Evolutionary conservation across 176 grass and related monocot species (phyloP).

Genomic region (Urochloa ruziziensis): DNA sequence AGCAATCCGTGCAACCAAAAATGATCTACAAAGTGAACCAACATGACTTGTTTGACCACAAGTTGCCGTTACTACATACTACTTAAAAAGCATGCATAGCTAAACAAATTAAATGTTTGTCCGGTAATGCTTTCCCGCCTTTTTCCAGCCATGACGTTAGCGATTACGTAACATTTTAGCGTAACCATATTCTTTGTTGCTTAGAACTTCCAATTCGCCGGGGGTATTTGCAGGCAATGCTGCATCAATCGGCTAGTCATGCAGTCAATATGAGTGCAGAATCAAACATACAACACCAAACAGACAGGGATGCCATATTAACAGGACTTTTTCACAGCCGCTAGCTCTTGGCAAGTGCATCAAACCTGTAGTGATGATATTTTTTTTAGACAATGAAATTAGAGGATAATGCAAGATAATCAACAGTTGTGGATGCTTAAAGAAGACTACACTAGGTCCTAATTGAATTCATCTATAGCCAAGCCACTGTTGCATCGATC

Average conservation of each 20-base stretch:
- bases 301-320: background rate
- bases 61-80: background rate
- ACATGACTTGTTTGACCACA: background rate
- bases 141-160: background rate
- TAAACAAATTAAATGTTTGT: conserved; percentile 6
- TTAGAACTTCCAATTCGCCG: background rate
- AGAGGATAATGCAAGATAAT: background rate
- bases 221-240: background rate
- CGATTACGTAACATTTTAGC: background rate
- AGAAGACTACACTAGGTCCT: background rate
- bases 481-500: background rate
- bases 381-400: background rate
- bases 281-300: background rate
- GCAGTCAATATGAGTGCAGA: background rate
- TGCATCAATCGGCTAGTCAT: background rate
- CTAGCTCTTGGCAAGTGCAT: background rate
- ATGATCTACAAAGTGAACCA: background rate
- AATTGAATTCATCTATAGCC: background rate
- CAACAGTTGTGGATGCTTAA: background rate
- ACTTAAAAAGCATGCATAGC: background rate
- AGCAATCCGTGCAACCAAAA: background rate
- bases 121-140: background rate
- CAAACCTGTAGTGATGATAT: background rate
- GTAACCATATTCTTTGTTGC: background rate
- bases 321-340: background rate